A percentile compares a stretch with the other conserved stretches of the same genome.
Evolutionary conservation across 2,329 filamentous ascomycete genomes (phyloP).

Genomic region (Zymoseptoria ardabiliae): DNA sequence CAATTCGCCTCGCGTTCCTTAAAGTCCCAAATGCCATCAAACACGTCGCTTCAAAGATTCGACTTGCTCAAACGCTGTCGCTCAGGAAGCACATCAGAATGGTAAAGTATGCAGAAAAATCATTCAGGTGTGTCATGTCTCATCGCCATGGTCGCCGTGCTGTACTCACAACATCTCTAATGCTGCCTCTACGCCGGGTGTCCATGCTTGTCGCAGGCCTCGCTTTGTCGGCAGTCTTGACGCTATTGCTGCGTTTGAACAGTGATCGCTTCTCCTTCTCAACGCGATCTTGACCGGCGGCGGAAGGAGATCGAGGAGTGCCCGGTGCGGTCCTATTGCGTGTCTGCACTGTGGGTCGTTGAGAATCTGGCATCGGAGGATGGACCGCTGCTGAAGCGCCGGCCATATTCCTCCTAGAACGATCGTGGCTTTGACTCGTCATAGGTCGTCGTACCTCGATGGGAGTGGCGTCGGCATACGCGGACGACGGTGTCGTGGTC

Average conservation of each 20-base stretch:
- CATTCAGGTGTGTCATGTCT: neutral
- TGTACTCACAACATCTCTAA: conserved; percentile 18
- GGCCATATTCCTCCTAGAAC: conserved; percentile 3
- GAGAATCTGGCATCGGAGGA: conserved; percentile 9
- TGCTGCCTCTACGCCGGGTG: conserved; percentile 15
- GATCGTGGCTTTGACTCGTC: conserved; percentile 15
- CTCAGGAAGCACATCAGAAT: neutral
- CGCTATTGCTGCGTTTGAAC: conserved; percentile 16
- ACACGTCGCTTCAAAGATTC: neutral
- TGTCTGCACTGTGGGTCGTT: conserved; percentile 5
- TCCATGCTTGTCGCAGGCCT: neutral
- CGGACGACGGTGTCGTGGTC: conserved; percentile 16
- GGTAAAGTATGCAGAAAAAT: neutral
- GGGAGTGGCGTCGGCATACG: conserved; percentile 8
- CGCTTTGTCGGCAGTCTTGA: conserved; percentile 4
- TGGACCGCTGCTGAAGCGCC: neutral
- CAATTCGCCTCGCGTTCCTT: neutral
- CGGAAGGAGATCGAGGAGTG: conserved; percentile 9
- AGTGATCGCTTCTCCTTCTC: conserved; percentile 11
- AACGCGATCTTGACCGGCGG: neutral
- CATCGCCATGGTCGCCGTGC: conserved; percentile 16
- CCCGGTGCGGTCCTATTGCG: conserved; percentile 12
- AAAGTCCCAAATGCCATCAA: neutral
- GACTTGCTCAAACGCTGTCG: neutral
- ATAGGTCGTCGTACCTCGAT: conserved; percentile 11